Conservation (phyloP, 257 asterid genomes). For the Solanum bulbocastanum region DNA sequence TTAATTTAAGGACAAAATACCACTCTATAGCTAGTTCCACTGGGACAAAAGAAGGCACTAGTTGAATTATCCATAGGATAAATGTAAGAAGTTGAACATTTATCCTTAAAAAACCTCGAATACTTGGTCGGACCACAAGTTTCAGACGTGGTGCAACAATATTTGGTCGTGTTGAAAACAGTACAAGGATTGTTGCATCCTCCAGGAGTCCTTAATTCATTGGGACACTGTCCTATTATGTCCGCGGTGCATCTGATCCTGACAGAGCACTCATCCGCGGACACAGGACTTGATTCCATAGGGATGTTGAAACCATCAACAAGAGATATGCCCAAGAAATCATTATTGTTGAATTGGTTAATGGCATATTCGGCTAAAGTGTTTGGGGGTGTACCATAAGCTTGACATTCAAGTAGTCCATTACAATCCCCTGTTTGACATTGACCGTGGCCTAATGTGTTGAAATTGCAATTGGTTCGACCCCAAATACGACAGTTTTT, state of each 20-base stretch:
- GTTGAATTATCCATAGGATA: no score
- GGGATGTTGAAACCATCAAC: conserved; percentile 35
- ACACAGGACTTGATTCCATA: conserved; percentile 24
- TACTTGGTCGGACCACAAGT: no score
- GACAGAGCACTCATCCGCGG: conserved; percentile 2
- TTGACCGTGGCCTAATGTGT: conserved; percentile 25
- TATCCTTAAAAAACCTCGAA: no score
- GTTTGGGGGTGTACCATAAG: conserved; percentile 16
- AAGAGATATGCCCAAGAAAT: conserved; percentile 12
- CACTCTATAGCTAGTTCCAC: no score
- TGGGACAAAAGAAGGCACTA: no score
- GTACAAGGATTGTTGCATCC: no score
- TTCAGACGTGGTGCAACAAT: no score
- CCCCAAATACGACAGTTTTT: conserved; percentile 23
- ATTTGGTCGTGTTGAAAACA: no score
- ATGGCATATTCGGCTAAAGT: conserved; percentile 33
- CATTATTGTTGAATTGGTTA: not conserved
- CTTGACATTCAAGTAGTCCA: conserved; percentile 19
- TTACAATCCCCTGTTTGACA: conserved; percentile 51
- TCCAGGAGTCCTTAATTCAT: no score
- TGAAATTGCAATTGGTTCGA: conserved; percentile 53
- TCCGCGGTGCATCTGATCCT: not conserved
- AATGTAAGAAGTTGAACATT: no score
- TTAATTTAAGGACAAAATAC: no score
- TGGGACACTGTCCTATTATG: not conserved